Base-by-base conservation (phyloP, 177 flowering plant species). In the Tripterygium wilfordii region DNA sequence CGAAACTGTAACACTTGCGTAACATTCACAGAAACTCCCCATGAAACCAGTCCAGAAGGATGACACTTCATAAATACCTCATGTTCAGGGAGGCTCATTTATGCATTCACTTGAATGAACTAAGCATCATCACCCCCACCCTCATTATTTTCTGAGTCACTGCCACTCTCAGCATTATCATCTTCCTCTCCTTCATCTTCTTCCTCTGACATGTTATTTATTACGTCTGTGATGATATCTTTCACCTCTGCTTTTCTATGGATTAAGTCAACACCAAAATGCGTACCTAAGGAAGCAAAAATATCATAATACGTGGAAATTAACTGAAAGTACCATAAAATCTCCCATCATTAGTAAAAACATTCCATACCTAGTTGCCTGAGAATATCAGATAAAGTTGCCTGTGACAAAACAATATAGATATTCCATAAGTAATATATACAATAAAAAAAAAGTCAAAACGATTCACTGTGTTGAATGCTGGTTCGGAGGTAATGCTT, bases 311-410 rank as follows among this genome's bases (percentile, higher is more conserved):
- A 9, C n/a, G n/a, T n/a, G n/a, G n/a, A n/a, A n/a, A n/a, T n/a
- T n/a, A n/a, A n/a, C n/a, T n/a, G n/a, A n/a, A n/a, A n/a, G n/a
- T n/a, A n/a, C n/a, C n/a, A n/a, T n/a, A n/a, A n/a, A n/a, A n/a
- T n/a, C n/a, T n/a, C n/a, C n/a, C n/a, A n/a, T n/a, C n/a, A n/a
- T n/a, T n/a, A n/a, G n/a, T n/a, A n/a, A n/a, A n/a, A n/a, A n/a
- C n/a, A n/a, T n/a, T n/a, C 1, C 77, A 23, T 79, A 89, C 97
- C 84, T 36, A 89, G 80, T 44, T 73, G 89, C 62, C 73, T 67
- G 51, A 86, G 70, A 48, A 89, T 86, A 65, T 89, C 97, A 14
- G 97, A 82, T 49, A 89, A 51, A 21, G 97, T 89, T 41, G 85
- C 97, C 97, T 89, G 84, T 77, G n/a, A n/a, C n/a, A n/a, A n/a